Evolutionary conservation across 805 yeast genomes (phyloP), one percentile per base, ranked within the genome.

Genomic region (Tetrapisispora pingtungensis): DNA sequence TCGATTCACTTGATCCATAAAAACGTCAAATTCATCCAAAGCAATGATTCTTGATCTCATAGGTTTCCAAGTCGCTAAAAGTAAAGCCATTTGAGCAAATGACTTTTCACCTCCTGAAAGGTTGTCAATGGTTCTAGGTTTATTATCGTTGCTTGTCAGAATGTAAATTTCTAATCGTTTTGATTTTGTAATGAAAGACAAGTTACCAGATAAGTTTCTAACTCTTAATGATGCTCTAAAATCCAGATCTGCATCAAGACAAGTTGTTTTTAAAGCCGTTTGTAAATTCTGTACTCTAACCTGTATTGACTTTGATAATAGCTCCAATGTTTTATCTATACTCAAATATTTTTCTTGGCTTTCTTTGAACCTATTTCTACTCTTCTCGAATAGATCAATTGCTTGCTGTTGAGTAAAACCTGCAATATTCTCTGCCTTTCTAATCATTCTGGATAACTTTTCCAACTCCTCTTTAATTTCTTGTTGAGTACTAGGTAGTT

Each of bases 81-180:
- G 65, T 46, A 93, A 72, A 0, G 97, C 84, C 49, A 90, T 80
- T 61, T 94, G 98, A 0, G 96, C 80, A 61, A 83, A 90, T 0
- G 97, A 87, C 59, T 89, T 89, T 60, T 93, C 98, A 38, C 99
- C 99, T 32, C 99, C 99, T 1, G 96, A 87, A 22, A 90, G 71
- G 0, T 96, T 82, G 51, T 80, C 84, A 3, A 86, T 86, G 33
- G 81, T 77, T 52, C 96, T 71, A 28, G 75, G 69, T 24, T 72
- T 72, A 33, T 71, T 73, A 46, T 75, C 80, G 41, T 70, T 74
- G 47, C 75, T 74, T 0, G 88, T 81, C 24, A 81, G 73, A 2
- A 81, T 85, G 45, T 72, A 63, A 64, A 84, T 71, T 22, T 72
- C 68, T 47, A 84, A 63, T n/a, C 68, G 67, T 43, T 70, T 69